Evolutionary conservation across 805 yeast species (phyloP).

Genomic region (Teunomyces pallodes): DNA sequence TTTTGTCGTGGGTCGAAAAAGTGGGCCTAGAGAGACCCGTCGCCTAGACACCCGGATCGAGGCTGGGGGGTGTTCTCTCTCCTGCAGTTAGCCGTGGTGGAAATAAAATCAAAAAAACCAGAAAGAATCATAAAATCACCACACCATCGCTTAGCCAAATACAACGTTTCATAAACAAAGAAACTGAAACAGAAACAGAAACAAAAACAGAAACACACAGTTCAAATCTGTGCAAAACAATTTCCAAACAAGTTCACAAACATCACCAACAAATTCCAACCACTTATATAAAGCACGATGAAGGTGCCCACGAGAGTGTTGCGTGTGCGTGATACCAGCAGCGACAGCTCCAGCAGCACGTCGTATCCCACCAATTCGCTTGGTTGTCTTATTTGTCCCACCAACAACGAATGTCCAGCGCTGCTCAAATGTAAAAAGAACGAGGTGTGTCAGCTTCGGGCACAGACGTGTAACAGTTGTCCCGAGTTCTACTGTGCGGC

Average conservation of each 20-base stretch:
- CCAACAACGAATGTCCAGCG: slow-evolving; percentile 48
- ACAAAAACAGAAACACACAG: neutral
- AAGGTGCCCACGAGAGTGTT: slow-evolving; percentile 8
- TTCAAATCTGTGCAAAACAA: too few species aligned
- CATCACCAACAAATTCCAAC: too few species aligned
- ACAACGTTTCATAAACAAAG: neutral
- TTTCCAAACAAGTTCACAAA: too few species aligned
- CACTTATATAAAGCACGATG: neutral
- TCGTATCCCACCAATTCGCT: slow-evolving; percentile 20
- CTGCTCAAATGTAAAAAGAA: slow-evolving; percentile 39
- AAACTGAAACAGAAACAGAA: neutral
- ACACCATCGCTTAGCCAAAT: neutral
- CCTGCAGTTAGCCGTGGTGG: neutral
- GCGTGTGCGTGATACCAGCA: slow-evolving; percentile 6
- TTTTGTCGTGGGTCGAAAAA: too few species aligned
- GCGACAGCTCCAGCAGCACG: slow-evolving; percentile 12
- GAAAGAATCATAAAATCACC: too few species aligned
- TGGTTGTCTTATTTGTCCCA: slow-evolving; percentile 45
- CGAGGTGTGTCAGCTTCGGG: slow-evolving; percentile 54
- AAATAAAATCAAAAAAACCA: too few species aligned
- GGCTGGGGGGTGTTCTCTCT: too few species aligned
- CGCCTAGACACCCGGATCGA: too few species aligned
- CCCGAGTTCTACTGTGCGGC: slow-evolving; percentile 44
- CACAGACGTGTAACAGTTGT: slow-evolving; percentile 58
- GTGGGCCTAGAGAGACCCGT: too few species aligned